Evolutionary conservation across 2,329 filamentous ascomycete species (phyloP).

Genomic region (Penicillium crustosum): DNA sequence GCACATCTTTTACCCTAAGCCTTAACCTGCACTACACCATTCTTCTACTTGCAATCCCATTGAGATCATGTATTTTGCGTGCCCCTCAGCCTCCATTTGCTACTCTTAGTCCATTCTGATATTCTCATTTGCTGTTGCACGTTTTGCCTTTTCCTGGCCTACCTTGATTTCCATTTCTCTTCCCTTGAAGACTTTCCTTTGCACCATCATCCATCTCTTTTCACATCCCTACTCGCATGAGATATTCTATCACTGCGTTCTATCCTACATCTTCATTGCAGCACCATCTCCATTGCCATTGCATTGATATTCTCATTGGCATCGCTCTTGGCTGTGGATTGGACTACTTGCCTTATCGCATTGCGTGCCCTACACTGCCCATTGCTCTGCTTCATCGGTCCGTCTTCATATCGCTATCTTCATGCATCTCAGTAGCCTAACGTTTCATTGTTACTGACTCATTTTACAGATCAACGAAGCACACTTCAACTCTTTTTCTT

Average conservation of each 20-base stretch:
- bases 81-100: neutral
- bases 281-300: neutral
- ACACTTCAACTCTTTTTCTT: neutral
- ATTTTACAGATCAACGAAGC: neutral
- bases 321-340: neutral
- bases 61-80: neutral
- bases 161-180: neutral
- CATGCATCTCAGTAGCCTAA: neutral
- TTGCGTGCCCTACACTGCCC: neutral
- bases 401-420: neutral
- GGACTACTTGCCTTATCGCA: neutral
- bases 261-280: neutral
- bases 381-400: neutral
- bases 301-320: neutral
- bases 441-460: neutral
- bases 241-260: neutral
- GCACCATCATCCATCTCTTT: neutral
- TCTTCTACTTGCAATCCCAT: neutral
- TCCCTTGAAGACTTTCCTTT: neutral
- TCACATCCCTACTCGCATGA: neutral
- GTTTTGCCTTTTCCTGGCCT: neutral
- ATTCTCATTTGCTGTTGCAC: neutral
- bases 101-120: neutral
- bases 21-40: neutral
- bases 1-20: neutral